phyloP scores from a whole-genome alignment of 805 yeast species.

The Candida berthetii region DNA sequence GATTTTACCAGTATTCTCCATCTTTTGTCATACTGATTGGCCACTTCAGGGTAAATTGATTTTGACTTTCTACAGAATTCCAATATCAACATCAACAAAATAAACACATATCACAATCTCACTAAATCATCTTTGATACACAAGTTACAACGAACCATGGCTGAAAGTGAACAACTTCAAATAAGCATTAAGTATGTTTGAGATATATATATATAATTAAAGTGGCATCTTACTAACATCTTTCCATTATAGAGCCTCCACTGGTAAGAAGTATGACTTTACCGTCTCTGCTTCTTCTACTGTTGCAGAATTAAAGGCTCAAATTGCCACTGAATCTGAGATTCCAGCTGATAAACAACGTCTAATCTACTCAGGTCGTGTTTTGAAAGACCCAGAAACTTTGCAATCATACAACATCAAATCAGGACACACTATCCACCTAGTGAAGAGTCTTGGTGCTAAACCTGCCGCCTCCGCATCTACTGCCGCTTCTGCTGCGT shows the following conservation, averaged over 20 bases:
- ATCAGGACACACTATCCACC: conserved; percentile 80
- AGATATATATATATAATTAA: too few species aligned
- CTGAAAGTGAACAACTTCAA: not conserved
- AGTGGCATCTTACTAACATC: too few species aligned
- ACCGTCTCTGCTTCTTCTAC: conserved; percentile 46
- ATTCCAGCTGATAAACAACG: conserved; percentile 79
- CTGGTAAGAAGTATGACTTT: conserved; percentile 75
- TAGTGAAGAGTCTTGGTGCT: conserved; percentile 75
- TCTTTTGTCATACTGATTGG: too few species aligned
- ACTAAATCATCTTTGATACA: not conserved
- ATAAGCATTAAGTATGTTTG: conserved; percentile 1
- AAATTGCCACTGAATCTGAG: conserved; percentile 52
- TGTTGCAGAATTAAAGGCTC: conserved; percentile 62
- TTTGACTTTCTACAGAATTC: too few species aligned
- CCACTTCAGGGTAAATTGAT: too few species aligned
- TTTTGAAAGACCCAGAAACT: conserved; percentile 78
- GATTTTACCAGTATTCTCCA: too few species aligned
- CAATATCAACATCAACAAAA: too few species aligned
- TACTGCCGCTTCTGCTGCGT: conserved; percentile 3
- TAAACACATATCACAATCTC: too few species aligned
- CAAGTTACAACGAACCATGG: too few species aligned
- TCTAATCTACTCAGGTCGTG: conserved; percentile 89
- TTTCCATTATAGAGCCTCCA: conserved; percentile 34
- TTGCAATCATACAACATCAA: conserved; percentile 74
- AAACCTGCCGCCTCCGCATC: conserved; percentile 22